Percentiles rank a stretch among this genome's conserved stretches.
phyloP scores from a whole-genome alignment of 1,284 basidiomycete species.

The Trametes pubescens region DNA sequence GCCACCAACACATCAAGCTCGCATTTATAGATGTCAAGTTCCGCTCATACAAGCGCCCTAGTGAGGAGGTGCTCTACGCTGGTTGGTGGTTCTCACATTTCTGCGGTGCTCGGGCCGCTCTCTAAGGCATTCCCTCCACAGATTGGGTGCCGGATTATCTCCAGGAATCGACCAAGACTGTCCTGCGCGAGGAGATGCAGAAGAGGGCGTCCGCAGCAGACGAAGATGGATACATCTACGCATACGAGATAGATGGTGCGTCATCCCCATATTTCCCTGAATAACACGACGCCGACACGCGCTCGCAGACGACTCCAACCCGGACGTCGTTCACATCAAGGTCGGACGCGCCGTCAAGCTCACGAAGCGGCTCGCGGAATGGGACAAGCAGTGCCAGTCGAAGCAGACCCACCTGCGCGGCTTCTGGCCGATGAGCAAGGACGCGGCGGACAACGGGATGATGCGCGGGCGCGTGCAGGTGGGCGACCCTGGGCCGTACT shows the following conservation, averaged over 20 bases:
- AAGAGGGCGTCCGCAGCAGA: constrained; percentile 67
- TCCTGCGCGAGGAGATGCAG: constrained; percentile 75
- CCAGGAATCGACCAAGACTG: constrained; percentile 64
- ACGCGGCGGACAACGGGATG: constrained; percentile 45
- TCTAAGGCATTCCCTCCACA: constrained; percentile 36
- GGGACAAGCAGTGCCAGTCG: constrained; percentile 72
- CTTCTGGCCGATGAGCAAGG: constrained; percentile 56
- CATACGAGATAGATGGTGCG: constrained; percentile 76
- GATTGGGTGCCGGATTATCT: constrained; percentile 78
- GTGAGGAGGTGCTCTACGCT: constrained; percentile 53
- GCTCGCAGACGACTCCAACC: constrained; percentile 37
- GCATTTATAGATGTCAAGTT: constrained; percentile 51
- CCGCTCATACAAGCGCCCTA: constrained; percentile 62
- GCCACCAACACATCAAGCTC: constrained; percentile 70
- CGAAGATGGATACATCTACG: constrained; percentile 77
- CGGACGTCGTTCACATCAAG: constrained; percentile 52
- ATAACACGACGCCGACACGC: background rate
- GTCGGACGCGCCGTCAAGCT: constrained; percentile 60
- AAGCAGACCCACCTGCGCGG: constrained; percentile 59
- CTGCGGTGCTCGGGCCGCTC: too few relatives aligned
- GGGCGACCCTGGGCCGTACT: constrained; percentile 58
- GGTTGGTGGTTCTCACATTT: constrained; percentile 46
- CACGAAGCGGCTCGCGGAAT: constrained; percentile 67
- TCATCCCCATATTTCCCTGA: background rate
- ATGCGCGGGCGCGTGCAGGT: constrained; percentile 57